Evolutionary conservation across 1,139 yeast genomes (phyloP), one percentile per base, ranked within the genome.

Genomic region (Geotrichum aggregatum): DNA sequence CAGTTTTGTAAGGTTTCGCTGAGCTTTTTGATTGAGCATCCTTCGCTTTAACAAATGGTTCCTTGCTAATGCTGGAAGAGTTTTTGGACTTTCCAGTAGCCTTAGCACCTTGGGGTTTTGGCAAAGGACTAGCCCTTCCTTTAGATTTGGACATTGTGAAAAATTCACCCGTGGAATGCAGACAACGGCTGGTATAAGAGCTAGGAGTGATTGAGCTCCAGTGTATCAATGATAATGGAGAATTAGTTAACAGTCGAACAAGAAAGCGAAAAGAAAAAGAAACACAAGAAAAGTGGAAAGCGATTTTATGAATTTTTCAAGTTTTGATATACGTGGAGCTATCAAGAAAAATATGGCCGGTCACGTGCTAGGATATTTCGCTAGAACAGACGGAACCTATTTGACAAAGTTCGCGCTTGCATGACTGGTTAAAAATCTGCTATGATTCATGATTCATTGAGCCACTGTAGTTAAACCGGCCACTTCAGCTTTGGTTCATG

Each of bases 1-100:
- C 66, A n/a, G 67, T 58, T 2, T 69, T 66, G 1, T 77, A 68
- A 7, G 82, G 77, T 13, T 76, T 71, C 7, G 82, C 28, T 24
- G 28, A 4, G 31, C 18, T 30, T 39, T 39, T 21, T 7, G 16
- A 34, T 34, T 16, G 8, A 18, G 18, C 18, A 4, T 34, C 18
- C 16, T 34, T 34, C n/a, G 14, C 36, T 10, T n/a, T n/a, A 2
- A 10, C 16, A 34, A 18, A n/a, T 13, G 36, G n/a, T 34, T 34
- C 18, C 16, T 34, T 34, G 7, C 18, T 18, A 34, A 4, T n/a
- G n/a, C 16, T n/a, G 5, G 36, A 34, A n/a, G 36, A n/a, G 8
- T 34, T 10, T 16, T 34, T 34, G 8, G 36, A 3, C 8, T n/a
- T 16, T n/a, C 8, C 18, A n/a, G 36, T 3, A n/a, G 36, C 10